Evolutionary conservation across 495 filamentous ascomycete species (phyloP), one percentile per base, ranked within the genome.

Genomic region (Saxispiralis lemnorum): DNA sequence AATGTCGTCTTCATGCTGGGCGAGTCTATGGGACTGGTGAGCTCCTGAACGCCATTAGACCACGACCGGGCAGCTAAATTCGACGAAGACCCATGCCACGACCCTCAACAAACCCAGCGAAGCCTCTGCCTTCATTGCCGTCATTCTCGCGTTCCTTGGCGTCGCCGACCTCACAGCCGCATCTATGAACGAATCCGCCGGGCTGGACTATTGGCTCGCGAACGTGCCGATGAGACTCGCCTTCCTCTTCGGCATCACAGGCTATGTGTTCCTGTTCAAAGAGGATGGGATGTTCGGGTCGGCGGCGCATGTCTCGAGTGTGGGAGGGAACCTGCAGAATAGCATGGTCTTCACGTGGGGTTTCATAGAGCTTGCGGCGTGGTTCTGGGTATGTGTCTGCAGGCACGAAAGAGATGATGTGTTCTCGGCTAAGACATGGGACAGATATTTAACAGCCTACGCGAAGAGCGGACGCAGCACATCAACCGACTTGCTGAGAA

Each of bases 1-100:
- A 78, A 82, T 35, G 52, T 93, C 9, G 82, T 93, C 40, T 87
- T 75, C 53, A 72, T 94, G 34, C 63, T 93, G 12, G 85, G 85
- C 35, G 83, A 89, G 58, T 69, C 83, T 35, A 76, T 89, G 72
- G 70, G 73, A 46, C 69, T 92, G 47, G 81, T 83, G 73, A 28
- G 65, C 16, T 9, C 13, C 10, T n/a, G 38, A 52, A 18, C 37
- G 34, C 45, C 38, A 35, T 39, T 11, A 13, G 20, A 20, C n/a
- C 48, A 31, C 17, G 11, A 33, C 19, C 24, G 19, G 48, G 35
- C 20, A 5, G 38, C 14, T 48, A 68, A 45, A 17, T 1, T 1
- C 17, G 40, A 31, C 6, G 20, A 35, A 47, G 47, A 51, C 61
- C 35, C 54, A 53, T 15, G 54, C 67, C 15, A 69, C 74, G 35